These are phyloP conservation scores for Arctostaphylos glauca DNA, from an alignment of 148 eudicot species.

Conservation along the genomic window DNA sequence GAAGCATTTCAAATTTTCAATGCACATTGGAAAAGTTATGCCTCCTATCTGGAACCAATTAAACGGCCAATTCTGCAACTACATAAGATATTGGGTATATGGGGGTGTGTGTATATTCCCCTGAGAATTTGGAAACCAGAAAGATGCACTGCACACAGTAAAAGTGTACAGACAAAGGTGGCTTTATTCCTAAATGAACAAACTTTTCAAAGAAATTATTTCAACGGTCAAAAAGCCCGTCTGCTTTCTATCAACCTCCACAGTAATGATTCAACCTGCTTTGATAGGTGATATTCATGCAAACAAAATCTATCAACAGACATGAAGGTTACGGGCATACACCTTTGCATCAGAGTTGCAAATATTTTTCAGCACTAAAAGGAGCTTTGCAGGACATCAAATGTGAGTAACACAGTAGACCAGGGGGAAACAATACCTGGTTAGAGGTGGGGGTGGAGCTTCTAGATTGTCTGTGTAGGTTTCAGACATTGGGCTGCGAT, in stretches of 20 bases:
- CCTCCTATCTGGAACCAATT: neutral
- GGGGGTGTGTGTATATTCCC: neutral
- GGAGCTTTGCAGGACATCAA: neutral
- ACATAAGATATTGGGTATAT: neutral
- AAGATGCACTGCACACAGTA: neutral
- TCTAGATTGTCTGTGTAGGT: conserved; percentile 75
- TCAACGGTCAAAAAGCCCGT: neutral
- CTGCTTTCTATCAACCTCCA: conserved; percentile 3
- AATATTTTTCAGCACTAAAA: conserved; percentile 1
- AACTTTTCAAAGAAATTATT: neutral
- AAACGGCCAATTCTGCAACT: neutral
- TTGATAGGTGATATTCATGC: neutral
- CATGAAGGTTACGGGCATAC: neutral
- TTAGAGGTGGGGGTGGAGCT: conserved; percentile 57
- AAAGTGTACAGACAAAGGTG: neutral
- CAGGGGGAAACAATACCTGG: conserved; percentile 41
- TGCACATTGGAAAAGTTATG: neutral
- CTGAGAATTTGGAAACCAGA: neutral
- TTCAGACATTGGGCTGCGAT: conserved; percentile 92
- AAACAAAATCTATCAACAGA: neutral
- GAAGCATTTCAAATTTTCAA: neutral
- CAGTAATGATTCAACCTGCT: neutral
- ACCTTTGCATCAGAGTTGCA: conserved; percentile 1
- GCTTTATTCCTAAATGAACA: neutral
- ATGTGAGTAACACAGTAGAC: neutral